Conservation (phyloP, 1,284 basidiomycete species). For the Termitomyces sp. region DNA sequence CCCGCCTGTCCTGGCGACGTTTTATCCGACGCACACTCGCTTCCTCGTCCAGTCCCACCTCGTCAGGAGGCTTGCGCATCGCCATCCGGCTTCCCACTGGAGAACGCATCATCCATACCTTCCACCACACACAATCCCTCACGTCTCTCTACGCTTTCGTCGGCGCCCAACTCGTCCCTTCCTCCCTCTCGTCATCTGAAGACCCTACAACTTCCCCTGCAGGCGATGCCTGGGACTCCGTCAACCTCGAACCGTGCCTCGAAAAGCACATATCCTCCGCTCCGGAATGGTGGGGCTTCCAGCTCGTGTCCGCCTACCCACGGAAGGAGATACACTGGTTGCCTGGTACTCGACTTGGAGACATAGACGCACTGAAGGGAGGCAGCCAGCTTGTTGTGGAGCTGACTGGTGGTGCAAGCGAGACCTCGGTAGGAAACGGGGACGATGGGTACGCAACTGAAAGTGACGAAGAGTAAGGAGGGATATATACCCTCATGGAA, state of each 20-base stretch:
- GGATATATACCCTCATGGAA: no score
- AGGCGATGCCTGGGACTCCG: slow-evolving; percentile 20
- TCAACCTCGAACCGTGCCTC: slow-evolving; percentile 33
- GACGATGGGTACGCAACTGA: slow-evolving; percentile 3
- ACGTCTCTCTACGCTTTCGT: slow-evolving; percentile 68
- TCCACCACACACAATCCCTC: slow-evolving; percentile 46
- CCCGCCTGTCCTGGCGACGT: slow-evolving; percentile 46
- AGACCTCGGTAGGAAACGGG: background rate
- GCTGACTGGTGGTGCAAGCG: background rate
- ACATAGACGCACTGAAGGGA: slow-evolving; percentile 50
- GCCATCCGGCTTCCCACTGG: slow-evolving; percentile 69
- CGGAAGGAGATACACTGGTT: slow-evolving; percentile 58
- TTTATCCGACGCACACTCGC: slow-evolving; percentile 40
- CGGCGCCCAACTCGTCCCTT: slow-evolving; percentile 46
- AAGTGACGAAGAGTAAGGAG: background rate
- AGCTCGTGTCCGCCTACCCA: slow-evolving; percentile 66
- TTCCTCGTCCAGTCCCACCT: slow-evolving; percentile 4
- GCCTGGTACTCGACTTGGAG: slow-evolving; percentile 35
- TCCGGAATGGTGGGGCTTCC: slow-evolving; percentile 68
- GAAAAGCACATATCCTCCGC: slow-evolving; percentile 30
- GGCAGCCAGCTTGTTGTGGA: slow-evolving; percentile 54
- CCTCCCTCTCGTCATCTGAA: slow-evolving; percentile 25
- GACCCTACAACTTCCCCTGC: slow-evolving; percentile 40
- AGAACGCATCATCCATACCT: slow-evolving; percentile 53
- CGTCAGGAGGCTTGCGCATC: slow-evolving; percentile 40